These are phyloP conservation scores for Suillus tomentosus DNA, from an alignment of 768 basidiomycete species.

Conservation along the genomic window DNA sequence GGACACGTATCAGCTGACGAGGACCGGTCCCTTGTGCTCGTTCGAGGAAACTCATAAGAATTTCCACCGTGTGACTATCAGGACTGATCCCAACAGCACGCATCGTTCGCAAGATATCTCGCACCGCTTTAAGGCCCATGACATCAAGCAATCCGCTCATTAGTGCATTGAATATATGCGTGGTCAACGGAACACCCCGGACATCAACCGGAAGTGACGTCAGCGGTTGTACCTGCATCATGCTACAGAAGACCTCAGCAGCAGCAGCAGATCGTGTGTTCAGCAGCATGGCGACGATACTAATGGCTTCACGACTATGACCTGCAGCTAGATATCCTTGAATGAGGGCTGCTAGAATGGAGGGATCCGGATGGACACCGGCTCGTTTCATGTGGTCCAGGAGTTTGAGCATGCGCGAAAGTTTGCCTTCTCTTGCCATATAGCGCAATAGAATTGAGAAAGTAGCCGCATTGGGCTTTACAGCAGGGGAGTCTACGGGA, in stretches of 20 bases:
- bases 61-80: conserved; percentile 54
- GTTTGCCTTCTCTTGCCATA: conserved; percentile 45
- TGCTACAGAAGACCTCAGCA: conserved; percentile 10
- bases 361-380: conserved; percentile 47
- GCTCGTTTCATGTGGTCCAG: conserved; percentile 47
- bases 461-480: conserved; percentile 57
- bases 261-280: conserved; percentile 25
- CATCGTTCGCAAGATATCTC: conserved; percentile 58
- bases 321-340: conserved; percentile 54
- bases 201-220: conserved; percentile 30
- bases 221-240: conserved; percentile 22
- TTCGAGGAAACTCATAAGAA: conserved; percentile 55
- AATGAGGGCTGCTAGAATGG: conserved; percentile 54
- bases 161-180: conserved; percentile 62
- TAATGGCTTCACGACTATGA: conserved; percentile 50
- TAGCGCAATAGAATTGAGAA: conserved; percentile 65
- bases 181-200: conserved; percentile 35
- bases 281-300: conserved; percentile 52
- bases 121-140: conserved; percentile 52
- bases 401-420: conserved; percentile 47
- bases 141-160: conserved; percentile 50
- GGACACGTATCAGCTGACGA: conserved; percentile 45
- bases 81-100: conserved; percentile 47
- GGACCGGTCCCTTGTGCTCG: conserved; percentile 46
- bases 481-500: conserved; percentile 15